Conservation (phyloP, 768 basidiomycete genomes). For the Collybia mongolica region DNA sequence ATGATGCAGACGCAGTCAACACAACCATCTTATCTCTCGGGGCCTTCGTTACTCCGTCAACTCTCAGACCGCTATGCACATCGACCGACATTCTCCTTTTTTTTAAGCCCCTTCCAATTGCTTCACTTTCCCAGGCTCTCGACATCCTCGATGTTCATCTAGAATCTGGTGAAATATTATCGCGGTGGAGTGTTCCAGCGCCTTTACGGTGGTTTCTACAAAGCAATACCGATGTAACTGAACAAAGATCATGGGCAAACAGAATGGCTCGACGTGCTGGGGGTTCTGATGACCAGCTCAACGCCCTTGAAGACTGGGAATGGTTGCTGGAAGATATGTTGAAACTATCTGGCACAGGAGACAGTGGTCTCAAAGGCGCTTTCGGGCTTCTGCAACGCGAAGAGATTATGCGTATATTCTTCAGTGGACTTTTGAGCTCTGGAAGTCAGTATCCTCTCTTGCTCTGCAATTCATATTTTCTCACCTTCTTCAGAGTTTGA, state of each 20-base stretch:
- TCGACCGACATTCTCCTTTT: conserved; percentile 76
- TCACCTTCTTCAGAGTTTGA: conserved; percentile 50
- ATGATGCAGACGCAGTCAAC: conserved; percentile 74
- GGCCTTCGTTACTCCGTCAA: conserved; percentile 74
- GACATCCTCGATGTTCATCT: conserved; percentile 94
- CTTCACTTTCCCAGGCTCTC: conserved; percentile 76
- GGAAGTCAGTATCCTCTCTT: conserved; percentile 65
- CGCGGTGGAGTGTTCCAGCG: conserved; percentile 82
- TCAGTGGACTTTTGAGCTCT: conserved; percentile 81
- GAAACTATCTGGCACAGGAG: conserved; percentile 66
- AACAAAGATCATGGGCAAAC: conserved; percentile 85
- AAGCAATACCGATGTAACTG: conserved; percentile 57
- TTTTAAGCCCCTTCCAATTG: conserved; percentile 75
- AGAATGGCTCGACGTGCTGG: conserved; percentile 77
- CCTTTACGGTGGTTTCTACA: conserved; percentile 90
- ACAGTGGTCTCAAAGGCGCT: conserved; percentile 66
- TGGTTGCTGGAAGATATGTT: conserved; percentile 90
- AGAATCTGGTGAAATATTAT: conserved; percentile 88
- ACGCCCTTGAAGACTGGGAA: conserved; percentile 77
- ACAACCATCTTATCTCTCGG: conserved; percentile 82
- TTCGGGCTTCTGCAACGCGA: conserved; percentile 72
- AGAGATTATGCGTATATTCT: conserved; percentile 81
- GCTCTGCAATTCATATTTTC: conserved; percentile 7
- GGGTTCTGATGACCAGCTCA: conserved; percentile 48
- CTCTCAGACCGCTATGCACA: conserved; percentile 50